phyloP scores from a whole-genome alignment of 176 grass and related monocot species.

The Raddia guianensis region DNA sequence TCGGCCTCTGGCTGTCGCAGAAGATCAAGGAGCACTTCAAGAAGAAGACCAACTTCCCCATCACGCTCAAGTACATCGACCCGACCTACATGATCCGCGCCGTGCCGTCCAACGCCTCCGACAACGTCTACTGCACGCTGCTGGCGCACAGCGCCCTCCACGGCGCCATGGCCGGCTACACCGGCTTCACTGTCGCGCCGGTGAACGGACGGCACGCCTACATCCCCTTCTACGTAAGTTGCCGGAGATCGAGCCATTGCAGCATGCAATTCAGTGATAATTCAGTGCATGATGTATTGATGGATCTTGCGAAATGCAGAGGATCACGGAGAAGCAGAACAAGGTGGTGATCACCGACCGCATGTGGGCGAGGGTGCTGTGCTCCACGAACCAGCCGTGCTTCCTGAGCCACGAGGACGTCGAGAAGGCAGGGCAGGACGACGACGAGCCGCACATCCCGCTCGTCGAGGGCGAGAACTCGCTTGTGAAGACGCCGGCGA shows the following conservation, averaged over 20 bases:
- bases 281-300: background rate
- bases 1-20: slow-evolving; percentile 80
- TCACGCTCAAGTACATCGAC: slow-evolving; percentile 90
- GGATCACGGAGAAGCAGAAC: slow-evolving; percentile 85
- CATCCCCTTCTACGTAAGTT: slow-evolving; percentile 76
- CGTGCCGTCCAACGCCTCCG: slow-evolving; percentile 78
- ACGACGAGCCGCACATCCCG: slow-evolving; percentile 43
- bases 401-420: slow-evolving; percentile 75
- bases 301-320: slow-evolving; percentile 45
- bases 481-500: slow-evolving; percentile 18
- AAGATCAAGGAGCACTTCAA: slow-evolving; percentile 91
- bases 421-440: slow-evolving; percentile 37
- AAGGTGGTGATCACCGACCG: slow-evolving; percentile 85
- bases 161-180: slow-evolving; percentile 90
- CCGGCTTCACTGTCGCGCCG: slow-evolving; percentile 78
- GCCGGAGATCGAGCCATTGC: background rate
- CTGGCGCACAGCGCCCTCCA: slow-evolving; percentile 90
- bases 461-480: slow-evolving; percentile 50
- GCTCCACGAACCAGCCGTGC: slow-evolving; percentile 90
- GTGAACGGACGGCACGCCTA: slow-evolving; percentile 84
- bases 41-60: slow-evolving; percentile 48
- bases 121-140: slow-evolving; percentile 85
- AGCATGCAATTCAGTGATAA: background rate
- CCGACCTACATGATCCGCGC: slow-evolving; percentile 95
- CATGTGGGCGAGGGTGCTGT: slow-evolving; percentile 88